Evolutionary conservation across 2,329 filamentous ascomycete species (phyloP), one percentile per base, ranked within the genome.

Genomic region (Aspergillus chevalieri): DNA sequence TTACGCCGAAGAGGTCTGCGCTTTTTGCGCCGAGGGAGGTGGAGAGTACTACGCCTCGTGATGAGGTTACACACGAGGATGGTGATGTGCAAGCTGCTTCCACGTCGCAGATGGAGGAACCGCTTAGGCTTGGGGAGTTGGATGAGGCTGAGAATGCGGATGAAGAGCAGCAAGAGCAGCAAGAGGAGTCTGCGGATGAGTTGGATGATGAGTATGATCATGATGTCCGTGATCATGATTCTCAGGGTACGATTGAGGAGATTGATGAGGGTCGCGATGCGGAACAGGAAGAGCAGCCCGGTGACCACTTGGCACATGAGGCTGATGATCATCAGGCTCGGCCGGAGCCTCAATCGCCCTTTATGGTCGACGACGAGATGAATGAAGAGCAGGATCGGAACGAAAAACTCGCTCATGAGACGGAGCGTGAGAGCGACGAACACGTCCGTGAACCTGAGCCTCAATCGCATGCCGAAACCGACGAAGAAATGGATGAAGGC

Each of bases 1-100:
- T 61, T 2, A 52, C 57, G 9, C 53, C 54, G 1, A 48, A 48
- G 10, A 60, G 53, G 42, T 46, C 51, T 10, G 48, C 58, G 2
- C 8, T 44, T 9, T 42, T 42, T 42, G 39, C 39, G 6, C 33
- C 34, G 19, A 14, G 21, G 33, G 19, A 46, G n/a, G n/a, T 19
- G 15, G 30, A 39, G 19, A 19, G 19, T 39, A 33, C 52, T 30
- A 41, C 17, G 9, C 38, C 38, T 9, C 19, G 47, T 7, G 48
- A 52, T 6, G 33, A 22, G 21, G 38, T 46, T 10, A 10, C 14
- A 8, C 15, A 36, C 9, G 28, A 30, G 28, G 28, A 30, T 30
- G 12, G 12, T 12, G 34, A 36, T 42, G 39, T 22, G 12, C n/a
- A 10, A 6, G 4, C 39, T n/a, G n/a, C 19, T 22, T 22, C 19